Conservation (phyloP, 1,139 yeast species). For the Magnusiomyces fungicola region DNA sequence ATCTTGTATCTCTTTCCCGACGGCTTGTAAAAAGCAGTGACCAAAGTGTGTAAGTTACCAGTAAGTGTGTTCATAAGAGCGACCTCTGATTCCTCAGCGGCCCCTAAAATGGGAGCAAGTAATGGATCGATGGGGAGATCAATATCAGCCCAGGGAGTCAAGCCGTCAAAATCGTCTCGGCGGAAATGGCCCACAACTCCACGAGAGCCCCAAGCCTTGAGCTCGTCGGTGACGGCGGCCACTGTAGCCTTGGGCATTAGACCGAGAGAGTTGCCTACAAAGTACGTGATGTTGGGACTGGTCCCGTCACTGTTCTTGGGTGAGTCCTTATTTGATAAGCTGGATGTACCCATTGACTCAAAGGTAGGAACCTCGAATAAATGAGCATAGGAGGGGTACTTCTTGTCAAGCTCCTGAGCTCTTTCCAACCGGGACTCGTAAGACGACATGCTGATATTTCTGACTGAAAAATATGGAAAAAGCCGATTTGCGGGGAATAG, state of each 20-base stretch:
- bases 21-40: conserved; percentile 72
- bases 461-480: no score
- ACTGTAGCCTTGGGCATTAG: conserved; percentile 68
- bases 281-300: conserved; percentile 38
- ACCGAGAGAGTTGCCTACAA: conserved; percentile 91
- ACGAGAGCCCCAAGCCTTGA: conserved; percentile 71
- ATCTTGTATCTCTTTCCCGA: conserved; percentile 49
- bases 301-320: conserved; percentile 15
- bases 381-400: conserved; percentile 36
- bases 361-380: conserved; percentile 56
- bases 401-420: conserved; percentile 32
- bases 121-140: conserved; percentile 69
- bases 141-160: conserved; percentile 66
- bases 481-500: no score
- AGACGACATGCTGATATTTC: no score
- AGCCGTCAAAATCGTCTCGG: conserved; percentile 41
- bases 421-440: conserved; percentile 10
- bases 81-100: conserved; percentile 51
- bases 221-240: conserved; percentile 52
- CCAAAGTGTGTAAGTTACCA: conserved; percentile 65
- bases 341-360: conserved; percentile 42
- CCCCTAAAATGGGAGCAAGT: conserved; percentile 72
- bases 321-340: conserved; percentile 17
- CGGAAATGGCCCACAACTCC: conserved; percentile 84
- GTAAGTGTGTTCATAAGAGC: conserved; percentile 87